These are phyloP conservation scores for Colletotrichum cordylinicola DNA, from an alignment of 2,329 filamentous ascomycete genomes.

Conservation along the genomic window DNA sequence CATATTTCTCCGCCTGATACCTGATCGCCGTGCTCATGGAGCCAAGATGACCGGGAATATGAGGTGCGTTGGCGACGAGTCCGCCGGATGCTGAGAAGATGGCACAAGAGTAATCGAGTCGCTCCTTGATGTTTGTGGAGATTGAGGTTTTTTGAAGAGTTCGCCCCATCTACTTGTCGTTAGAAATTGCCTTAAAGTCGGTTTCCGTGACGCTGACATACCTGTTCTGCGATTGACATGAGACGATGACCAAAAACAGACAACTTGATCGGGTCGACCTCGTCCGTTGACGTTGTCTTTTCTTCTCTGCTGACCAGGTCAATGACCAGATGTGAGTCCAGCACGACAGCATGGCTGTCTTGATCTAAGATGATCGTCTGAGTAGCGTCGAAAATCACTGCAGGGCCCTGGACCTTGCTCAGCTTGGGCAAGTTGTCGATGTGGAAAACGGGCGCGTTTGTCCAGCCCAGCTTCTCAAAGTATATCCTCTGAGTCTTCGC, in stretches of 20 bases:
- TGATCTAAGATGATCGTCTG: conserved; percentile 70
- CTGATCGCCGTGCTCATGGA: conserved; percentile 79
- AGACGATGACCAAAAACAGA: conserved; percentile 80
- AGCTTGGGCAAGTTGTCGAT: neutral
- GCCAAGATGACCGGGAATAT: conserved; percentile 78
- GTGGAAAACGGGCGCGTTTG: neutral
- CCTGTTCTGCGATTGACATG: conserved; percentile 78
- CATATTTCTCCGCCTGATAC: conserved; percentile 68
- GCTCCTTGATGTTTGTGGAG: conserved; percentile 79
- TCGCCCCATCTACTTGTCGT: conserved; percentile 66
- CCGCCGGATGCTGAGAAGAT: conserved; percentile 76
- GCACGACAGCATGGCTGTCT: conserved; percentile 54
- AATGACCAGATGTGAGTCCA: conserved; percentile 40
- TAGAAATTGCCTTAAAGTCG: neutral
- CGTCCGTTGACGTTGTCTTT: conserved; percentile 60
- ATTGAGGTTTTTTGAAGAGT: conserved; percentile 79
- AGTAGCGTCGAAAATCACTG: conserved; percentile 73
- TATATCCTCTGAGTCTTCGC: conserved; percentile 53
- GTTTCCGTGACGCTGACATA: neutral
- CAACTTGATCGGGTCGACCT: conserved; percentile 75
- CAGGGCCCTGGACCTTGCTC: conserved; percentile 55
- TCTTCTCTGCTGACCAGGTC: conserved; percentile 26
- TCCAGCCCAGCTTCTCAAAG: conserved; percentile 13
- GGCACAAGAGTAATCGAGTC: conserved; percentile 80
- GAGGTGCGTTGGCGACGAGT: conserved; percentile 76